Base-by-base conservation (phyloP, 2,329 filamentous ascomycete species). In the Aspergillus sp. region DNA sequence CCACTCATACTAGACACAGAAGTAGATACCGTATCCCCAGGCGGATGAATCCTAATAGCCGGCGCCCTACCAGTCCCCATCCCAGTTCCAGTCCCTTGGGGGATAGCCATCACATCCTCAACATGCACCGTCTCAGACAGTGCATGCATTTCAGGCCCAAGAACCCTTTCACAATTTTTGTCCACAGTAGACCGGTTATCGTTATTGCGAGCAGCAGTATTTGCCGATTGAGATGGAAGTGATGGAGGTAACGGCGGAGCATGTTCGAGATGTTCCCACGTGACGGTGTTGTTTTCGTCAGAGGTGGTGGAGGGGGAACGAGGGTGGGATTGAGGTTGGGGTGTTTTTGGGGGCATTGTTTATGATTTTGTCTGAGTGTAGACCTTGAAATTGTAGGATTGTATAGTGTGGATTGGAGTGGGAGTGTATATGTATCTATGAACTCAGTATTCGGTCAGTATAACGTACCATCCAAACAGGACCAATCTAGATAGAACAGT, bases 231-330 rank as follows among this genome's bases (percentile, higher is more conserved):
- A 21, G 17, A 1, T 11, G 8, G 5, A 21, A n/a, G 15, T 3
- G 15, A 5, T 11, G 8, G 5, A 21, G 8, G 15, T 3, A 6
- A 5, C 6, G 4, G 17, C 11, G 41, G 41, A 1, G 19, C 41
- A 13, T 61, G 47, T 52, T 64, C 63, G 6, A 62, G 21, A 3
- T 66, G 62, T 42, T 60, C 65, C 64, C 61, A 68, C 17, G 59
- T 51, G 13, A 59, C 11, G 23, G 48, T 15, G 19, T 64, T 54
- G 32, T 13, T 36, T 13, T 62, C 42, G 52, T 66, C 39, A 30
- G 64, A 36, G 54, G 10, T 21, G 27, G n/a, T 36, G 10, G 10
- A 3, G 19, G 10, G 8, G 3, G 41, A 44, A 7, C 6, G 39
- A 8, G 39, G 27, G 4, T 30, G 27, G 5, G 11, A 13, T 13